Evolutionary conservation across 306 rosid species (phyloP), one percentile per base, ranked within the genome.

Genomic region (Gynostemma pentaphyllum): DNA sequence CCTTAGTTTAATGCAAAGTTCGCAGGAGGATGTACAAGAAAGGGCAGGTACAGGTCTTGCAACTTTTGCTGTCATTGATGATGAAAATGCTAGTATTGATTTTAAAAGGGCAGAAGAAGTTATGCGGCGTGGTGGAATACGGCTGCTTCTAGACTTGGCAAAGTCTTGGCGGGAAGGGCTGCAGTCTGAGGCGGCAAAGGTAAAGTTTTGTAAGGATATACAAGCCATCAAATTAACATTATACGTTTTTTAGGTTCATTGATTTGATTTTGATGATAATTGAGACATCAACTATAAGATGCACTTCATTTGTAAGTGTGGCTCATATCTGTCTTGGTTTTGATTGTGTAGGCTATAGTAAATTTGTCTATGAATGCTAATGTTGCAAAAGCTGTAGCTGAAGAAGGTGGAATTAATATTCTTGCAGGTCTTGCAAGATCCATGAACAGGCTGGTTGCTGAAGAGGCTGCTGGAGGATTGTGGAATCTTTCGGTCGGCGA

Each of bases 401-500:
- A 94, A 71, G 97, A 87, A 73, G 99, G 99, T 30, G 99, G 99
- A 68, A 94, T 94, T 70, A 56, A 82, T 73, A 87, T 94, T 78
- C 97, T 94, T 0, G 95, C 99, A 62, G 85, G 99, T 68, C 85
- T 94, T 79, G 99, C 99, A 21, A 84, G 95, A 89, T 94, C 99
- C 69, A 85, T 81, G 86, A 94, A 89, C 85, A 86, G 91, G 74
- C 79, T 94, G 53, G 99, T 94, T 46, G 99, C 95, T 16, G 99
- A 94, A 83, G 99, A 94, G 77, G 99, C 99, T 80, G 99, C 99
- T 70, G 99, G 99, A 62, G 97, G 99, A 65, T 71, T 94, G 64
- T 94, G 99, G 99, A 94, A 94, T 77, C 99, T 94, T 64, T 94
- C 99, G 52, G 99, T 94, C 72, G 99, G 99, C 60, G 99, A 94